A percentile compares a stretch with the other conserved stretches of the same genome.
Evolutionary conservation across 139 green algal species (phyloP).

Genomic region (Dunaliella primolecta): DNA sequence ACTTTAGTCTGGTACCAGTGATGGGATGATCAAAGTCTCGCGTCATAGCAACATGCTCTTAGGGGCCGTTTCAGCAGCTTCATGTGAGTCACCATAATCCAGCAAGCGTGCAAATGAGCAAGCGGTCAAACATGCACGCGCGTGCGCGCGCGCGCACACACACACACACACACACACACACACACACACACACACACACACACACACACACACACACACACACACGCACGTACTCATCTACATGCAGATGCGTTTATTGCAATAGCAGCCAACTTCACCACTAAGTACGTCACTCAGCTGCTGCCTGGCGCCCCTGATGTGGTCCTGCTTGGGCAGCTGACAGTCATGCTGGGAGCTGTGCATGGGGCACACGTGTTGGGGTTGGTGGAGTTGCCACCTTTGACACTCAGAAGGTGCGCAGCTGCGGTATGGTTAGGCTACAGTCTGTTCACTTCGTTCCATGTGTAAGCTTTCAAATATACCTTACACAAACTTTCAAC

Average conservation of each 20-base stretch:
- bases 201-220: not conserved
- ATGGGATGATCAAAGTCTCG: no score
- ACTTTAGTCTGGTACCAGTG: no score
- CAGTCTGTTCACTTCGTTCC: no score
- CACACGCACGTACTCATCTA: not conserved
- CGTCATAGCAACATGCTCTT: not conserved
- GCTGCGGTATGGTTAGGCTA: no score
- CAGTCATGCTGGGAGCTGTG: not conserved
- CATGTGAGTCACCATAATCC: not conserved
- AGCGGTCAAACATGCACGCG: slow-evolving; percentile 40
- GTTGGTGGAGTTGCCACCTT: not conserved
- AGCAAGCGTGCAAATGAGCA: no score
- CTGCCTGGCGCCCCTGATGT: slow-evolving; percentile 10
- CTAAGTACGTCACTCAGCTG: not conserved
- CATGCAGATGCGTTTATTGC: slow-evolving; percentile 5
- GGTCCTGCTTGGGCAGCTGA: not conserved
- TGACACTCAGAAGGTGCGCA: no score
- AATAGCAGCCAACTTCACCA: slow-evolving; percentile 11
- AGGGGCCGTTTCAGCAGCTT: not conserved
- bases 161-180: not conserved
- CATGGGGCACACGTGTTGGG: not conserved
- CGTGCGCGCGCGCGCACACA: slow-evolving; percentile 19
- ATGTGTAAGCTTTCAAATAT: no score
- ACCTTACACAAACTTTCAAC: no score
- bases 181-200: not conserved